Evolutionary conservation across 75 land plant genomes (phyloP), one percentile per base, ranked within the genome.

Genomic region (Picea sitchensis): DNA sequence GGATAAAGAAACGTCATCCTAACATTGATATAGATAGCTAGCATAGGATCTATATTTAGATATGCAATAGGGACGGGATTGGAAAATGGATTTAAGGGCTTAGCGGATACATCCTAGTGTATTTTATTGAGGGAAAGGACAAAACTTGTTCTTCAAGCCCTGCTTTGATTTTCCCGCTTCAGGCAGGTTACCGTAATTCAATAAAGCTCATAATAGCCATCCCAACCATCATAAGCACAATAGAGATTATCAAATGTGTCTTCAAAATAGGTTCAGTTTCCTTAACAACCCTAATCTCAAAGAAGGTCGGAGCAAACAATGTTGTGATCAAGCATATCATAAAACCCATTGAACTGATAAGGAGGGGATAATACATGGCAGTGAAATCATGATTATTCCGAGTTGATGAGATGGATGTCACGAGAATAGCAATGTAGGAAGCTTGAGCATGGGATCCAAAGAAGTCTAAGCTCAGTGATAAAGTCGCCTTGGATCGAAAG

Each of bases 331-430:
- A 63, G 65, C 90, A 88, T 4, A 88, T 77, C 6, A 87, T 12
- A 34, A 89, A 88, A 15, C 90, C 90, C 78, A 88, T 78, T 8
- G 90, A 87, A 59, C 87, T 89, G 74, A 84, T 88, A 20, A 89
- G 83, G 44, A 88, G 54, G 11, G 89, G 90, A 65, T 80, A 88
- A 61, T 78, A 67, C 90, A 88, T 88, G 68, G 86, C 81, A 51
- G 85, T 81, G 51, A 84, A 87, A 73, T 84, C 85, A 14, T 81
- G 71, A 65, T 62, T 76, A 61, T 75, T 79, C 13, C 90, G 84
- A 72, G 82, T 87, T 4, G 90, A 89, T 5, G 90, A 89, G 11
- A 89, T 88, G 5, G 90, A 87, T 17, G 90, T 77, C 58, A 87
- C 82, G 21, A 89, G 84, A 68, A 89, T 86, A 59, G 90, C 87